Evolutionary conservation across 2,329 filamentous ascomycete species (phyloP).

Genomic region (Phaeophleospora eucalypticola): DNA sequence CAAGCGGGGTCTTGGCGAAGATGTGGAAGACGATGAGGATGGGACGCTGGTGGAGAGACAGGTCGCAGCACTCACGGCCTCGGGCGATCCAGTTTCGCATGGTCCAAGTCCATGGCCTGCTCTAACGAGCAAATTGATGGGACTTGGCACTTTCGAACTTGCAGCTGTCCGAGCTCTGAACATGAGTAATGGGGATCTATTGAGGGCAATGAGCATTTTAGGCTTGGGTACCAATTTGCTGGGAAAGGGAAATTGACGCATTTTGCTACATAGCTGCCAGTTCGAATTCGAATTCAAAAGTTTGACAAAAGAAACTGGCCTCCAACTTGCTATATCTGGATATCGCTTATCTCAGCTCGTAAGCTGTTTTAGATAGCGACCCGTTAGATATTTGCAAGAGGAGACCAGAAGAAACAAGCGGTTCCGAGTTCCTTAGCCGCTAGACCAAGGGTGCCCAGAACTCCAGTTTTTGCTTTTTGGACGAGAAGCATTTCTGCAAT

Average conservation of each 20-base stretch:
- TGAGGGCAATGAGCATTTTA: slow-evolving; percentile 9
- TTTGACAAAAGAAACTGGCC: too few relatives aligned
- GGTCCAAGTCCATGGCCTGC: slow-evolving; percentile 22
- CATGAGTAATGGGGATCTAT: slow-evolving; percentile 14
- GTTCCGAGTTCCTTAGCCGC: too few relatives aligned
- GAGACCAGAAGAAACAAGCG: too few relatives aligned
- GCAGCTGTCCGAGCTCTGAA: slow-evolving; percentile 17
- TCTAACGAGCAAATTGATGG: slow-evolving; percentile 12
- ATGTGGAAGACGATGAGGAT: slow-evolving; percentile 3
- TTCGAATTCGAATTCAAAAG: neutral
- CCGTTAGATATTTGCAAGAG: too few relatives aligned
- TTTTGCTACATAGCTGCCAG: neutral
- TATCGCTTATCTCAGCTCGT: too few relatives aligned
- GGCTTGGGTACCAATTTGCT: slow-evolving; percentile 1
- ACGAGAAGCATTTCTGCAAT: too few relatives aligned
- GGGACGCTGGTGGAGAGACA: neutral
- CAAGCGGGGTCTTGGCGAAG: too few relatives aligned
- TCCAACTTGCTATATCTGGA: too few relatives aligned
- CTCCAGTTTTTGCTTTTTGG: too few relatives aligned
- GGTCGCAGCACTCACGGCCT: slow-evolving; percentile 7
- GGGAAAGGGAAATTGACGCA: neutral
- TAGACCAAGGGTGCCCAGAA: too few relatives aligned
- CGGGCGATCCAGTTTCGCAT: neutral
- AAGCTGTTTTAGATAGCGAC: too few relatives aligned
- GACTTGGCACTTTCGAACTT: slow-evolving; percentile 9